Conservation (phyloP, 306 rosid genomes). For the Cucumis hystrix region DNA sequence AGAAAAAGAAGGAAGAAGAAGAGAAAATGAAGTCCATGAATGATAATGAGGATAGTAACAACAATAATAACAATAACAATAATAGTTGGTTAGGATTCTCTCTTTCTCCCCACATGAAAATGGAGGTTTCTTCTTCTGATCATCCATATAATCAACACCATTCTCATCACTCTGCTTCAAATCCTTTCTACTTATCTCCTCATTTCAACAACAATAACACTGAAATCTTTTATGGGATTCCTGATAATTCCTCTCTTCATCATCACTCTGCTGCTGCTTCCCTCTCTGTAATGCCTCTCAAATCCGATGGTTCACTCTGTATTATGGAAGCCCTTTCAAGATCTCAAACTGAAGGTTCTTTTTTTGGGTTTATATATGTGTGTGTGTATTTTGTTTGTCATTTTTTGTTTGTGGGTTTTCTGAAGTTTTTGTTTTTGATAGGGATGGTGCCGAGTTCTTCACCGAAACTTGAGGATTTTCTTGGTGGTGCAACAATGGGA, state of each 20-base stretch:
- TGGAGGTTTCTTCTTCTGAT: conserved; percentile 32
- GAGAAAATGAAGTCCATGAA: conserved; percentile 54
- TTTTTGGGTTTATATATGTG: no score
- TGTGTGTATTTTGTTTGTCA: neutral
- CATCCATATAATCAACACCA: neutral
- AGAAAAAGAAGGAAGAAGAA: neutral
- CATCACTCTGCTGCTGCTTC: conserved; percentile 26
- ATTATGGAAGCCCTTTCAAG: conserved; percentile 77
- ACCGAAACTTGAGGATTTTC: conserved; percentile 82
- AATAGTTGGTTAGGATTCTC: conserved; percentile 88
- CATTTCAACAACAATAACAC: conserved; percentile 21
- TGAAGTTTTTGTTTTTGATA: neutral
- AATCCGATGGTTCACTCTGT: conserved; percentile 88
- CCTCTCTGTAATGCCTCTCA: conserved; percentile 70
- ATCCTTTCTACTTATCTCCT: conserved; percentile 6
- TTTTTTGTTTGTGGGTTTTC: no score
- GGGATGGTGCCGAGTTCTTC: conserved; percentile 63
- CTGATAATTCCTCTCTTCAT: conserved; percentile 28
- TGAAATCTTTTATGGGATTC: conserved; percentile 37
- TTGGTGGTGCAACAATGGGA: conserved; percentile 51
- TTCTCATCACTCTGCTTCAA: neutral
- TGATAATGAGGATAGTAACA: conserved; percentile 23
- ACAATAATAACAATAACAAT: conserved; percentile 12
- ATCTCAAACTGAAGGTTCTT: conserved; percentile 61
- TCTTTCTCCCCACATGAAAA: conserved; percentile 88